A percentile compares a stretch with the other conserved stretches of the same genome.
Conservation (phyloP, 129 eudicot genomes). For the Heracleum sosnowskyi region DNA sequence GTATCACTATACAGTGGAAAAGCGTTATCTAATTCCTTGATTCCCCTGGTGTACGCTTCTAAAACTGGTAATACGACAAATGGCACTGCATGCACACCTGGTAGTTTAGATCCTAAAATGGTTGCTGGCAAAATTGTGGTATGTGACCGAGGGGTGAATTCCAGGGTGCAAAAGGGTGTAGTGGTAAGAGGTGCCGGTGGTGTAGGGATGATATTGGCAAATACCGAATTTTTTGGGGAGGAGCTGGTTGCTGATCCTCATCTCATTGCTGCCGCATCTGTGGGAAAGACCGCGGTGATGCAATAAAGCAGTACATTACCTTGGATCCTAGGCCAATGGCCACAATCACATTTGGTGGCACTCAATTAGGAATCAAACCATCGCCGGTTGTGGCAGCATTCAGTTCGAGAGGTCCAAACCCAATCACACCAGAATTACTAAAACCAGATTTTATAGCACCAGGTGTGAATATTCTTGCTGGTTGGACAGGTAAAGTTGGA, state of each 20-base stretch:
- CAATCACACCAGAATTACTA: too few species aligned
- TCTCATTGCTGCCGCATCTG: slow-evolving; percentile 50
- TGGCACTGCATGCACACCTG: slow-evolving; percentile 42
- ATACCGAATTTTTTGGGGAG: slow-evolving; percentile 51
- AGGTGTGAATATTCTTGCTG: too few species aligned
- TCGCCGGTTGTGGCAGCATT: too few species aligned
- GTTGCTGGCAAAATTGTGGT: slow-evolving; percentile 66
- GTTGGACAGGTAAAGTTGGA: slow-evolving; percentile 62
- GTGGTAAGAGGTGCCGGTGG: slow-evolving; percentile 50
- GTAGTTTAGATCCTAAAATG: slow-evolving; percentile 32
- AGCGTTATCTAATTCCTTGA: slow-evolving; percentile 14
- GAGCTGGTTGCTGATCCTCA: slow-evolving; percentile 73
- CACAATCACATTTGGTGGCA: too few species aligned
- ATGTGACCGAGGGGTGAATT: slow-evolving; percentile 53
- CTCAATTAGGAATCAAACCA: too few species aligned
- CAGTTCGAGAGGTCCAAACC: too few species aligned
- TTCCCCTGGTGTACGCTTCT: slow-evolving; percentile 55
- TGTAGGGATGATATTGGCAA: slow-evolving; percentile 60
- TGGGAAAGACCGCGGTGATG: slow-evolving; percentile 54
- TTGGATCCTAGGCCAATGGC: slow-evolving; percentile 41
- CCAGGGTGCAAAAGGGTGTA: slow-evolving; percentile 51
- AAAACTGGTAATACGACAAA: slow-evolving; percentile 29
- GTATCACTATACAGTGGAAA: slow-evolving; percentile 63
- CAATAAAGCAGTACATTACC: slow-evolving; percentile 41
- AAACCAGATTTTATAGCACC: too few species aligned